Base-by-base conservation (phyloP, 2,329 filamentous ascomycete genomes). In the Talaromyces islandicus region DNA sequence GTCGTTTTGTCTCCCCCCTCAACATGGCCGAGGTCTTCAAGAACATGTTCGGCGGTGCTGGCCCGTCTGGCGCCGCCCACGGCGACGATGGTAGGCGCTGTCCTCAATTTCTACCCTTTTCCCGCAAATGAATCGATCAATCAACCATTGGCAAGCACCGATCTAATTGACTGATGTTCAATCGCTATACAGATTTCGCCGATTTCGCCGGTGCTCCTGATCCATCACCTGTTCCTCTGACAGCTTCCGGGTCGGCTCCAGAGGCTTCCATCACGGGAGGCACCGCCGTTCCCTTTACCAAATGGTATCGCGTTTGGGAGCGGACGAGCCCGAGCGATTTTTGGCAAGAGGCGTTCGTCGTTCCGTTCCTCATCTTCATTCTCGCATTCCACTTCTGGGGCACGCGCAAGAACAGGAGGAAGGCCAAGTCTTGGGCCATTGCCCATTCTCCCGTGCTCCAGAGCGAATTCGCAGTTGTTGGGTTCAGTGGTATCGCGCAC, bases 261-360 rank as follows among this genome's bases (percentile, higher is more conserved):
- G 62, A 68, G 67, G 62, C 74, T 61, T 76, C 80, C 59, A 70
- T 77, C 48, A 74, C 77, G 54, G 81, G 83, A 62, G 80, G 78
- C 51, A 80, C 81, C 51, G 76, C 73, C 50, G 78, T 81, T 27
- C 89, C 90, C 14, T 97, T 89, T 76, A 96, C 92, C 56, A 91
- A 91, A 81, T 99, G 94, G 94, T 99, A 97, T 80, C 91, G 92
- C 60, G 81, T 97, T 63, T 94, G 96, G 83, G 92, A 97, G 83
- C 91, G 94, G 70, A 87, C 92, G 70, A 87, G 87, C 27, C 79
- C 88, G 62, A 83, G 82, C 70, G 94, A 99, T 75, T 99, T 99
- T 83, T 87, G 87, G 77, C 84, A 88, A 69, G 94, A 99, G 79
- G 88, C 90, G 62, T 79, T 92, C 73, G 89, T 99, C 69, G 78